Evolutionary conservation across 2,329 filamentous ascomycete species (phyloP).

Genomic region (Aurifilum marmelostoma): DNA sequence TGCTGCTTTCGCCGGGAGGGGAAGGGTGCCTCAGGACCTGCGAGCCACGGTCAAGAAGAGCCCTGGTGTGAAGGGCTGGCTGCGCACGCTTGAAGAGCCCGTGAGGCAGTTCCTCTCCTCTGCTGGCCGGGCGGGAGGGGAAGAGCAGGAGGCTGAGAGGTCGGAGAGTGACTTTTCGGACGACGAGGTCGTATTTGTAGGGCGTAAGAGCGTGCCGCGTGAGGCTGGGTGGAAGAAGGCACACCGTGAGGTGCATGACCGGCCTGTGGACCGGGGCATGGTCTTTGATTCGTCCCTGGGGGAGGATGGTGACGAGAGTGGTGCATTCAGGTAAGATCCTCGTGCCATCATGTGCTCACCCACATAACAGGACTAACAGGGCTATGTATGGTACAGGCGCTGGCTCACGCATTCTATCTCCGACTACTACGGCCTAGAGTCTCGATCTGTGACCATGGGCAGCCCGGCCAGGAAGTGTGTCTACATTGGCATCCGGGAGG

Average conservation of each 20-base stretch:
- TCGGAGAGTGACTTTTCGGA: slow-evolving; percentile 48
- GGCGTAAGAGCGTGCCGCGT: slow-evolving; percentile 53
- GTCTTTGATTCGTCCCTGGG: slow-evolving; percentile 69
- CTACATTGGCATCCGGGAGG: slow-evolving; percentile 71
- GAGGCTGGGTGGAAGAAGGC: slow-evolving; percentile 54
- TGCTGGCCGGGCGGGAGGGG: slow-evolving; percentile 55
- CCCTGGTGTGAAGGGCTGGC: slow-evolving; percentile 75
- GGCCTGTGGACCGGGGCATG: slow-evolving; percentile 61
- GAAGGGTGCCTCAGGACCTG: slow-evolving; percentile 76
- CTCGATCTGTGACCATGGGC: slow-evolving; percentile 76
- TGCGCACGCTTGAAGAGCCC: slow-evolving; percentile 83
- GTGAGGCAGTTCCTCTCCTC: slow-evolving; percentile 76
- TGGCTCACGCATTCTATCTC: slow-evolving; percentile 94
- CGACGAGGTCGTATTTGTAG: slow-evolving; percentile 92
- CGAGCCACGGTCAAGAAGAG: slow-evolving; percentile 79
- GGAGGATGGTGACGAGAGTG: slow-evolving; percentile 69
- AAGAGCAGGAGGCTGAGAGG: slow-evolving; percentile 40
- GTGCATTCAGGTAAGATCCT: slow-evolving; percentile 72
- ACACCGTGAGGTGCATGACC: slow-evolving; percentile 57
- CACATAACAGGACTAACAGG: background rate
- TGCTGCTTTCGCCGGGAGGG: slow-evolving; percentile 51
- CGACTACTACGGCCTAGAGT: slow-evolving; percentile 86
- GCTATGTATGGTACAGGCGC: slow-evolving; percentile 65
- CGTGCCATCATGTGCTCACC: background rate
- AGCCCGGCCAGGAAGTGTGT: slow-evolving; percentile 76